Conservation (phyloP, 345 rosid genomes). For the Arabidopsis thaliana region DNA sequence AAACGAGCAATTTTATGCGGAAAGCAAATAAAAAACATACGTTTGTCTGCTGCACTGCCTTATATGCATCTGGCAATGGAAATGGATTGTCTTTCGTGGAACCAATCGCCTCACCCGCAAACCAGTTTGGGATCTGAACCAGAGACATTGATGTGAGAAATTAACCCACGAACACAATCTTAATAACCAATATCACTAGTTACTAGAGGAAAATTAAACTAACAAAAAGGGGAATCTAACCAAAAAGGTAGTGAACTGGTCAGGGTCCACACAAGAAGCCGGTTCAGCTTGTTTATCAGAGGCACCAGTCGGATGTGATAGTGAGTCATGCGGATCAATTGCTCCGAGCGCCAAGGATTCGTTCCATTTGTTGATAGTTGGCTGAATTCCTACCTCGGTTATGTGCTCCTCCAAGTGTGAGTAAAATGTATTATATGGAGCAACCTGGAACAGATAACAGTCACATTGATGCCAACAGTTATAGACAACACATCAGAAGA, state of each 20-base stretch:
- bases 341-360: constrained; percentile 82
- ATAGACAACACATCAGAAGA: constrained; percentile 20
- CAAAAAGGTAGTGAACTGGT: constrained; percentile 87
- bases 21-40: constrained; percentile 46
- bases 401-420: constrained; percentile 88
- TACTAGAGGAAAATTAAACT: neutral
- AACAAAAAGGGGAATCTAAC: constrained; percentile 52
- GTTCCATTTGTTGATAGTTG: constrained; percentile 88
- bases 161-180: neutral
- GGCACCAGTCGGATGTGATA: constrained; percentile 91
- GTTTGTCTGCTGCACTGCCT: constrained; percentile 74
- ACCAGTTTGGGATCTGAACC: constrained; percentile 91
- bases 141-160: constrained; percentile 27
- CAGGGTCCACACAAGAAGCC: constrained; percentile 76
- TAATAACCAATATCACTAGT: constrained; percentile 18
- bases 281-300: constrained; percentile 87
- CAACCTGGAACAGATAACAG: constrained; percentile 62
- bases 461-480: constrained; percentile 34
- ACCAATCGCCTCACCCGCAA: constrained; percentile 70
- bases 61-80: constrained; percentile 74
- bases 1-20: neutral
- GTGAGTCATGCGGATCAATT: constrained; percentile 87
- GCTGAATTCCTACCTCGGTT: constrained; percentile 77
- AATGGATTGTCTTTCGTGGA: constrained; percentile 87
- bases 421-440: constrained; percentile 94